These are phyloP conservation scores for Sclerotinia glacialis DNA, from an alignment of 2,329 filamentous ascomycete genomes.

Conservation along the genomic window DNA sequence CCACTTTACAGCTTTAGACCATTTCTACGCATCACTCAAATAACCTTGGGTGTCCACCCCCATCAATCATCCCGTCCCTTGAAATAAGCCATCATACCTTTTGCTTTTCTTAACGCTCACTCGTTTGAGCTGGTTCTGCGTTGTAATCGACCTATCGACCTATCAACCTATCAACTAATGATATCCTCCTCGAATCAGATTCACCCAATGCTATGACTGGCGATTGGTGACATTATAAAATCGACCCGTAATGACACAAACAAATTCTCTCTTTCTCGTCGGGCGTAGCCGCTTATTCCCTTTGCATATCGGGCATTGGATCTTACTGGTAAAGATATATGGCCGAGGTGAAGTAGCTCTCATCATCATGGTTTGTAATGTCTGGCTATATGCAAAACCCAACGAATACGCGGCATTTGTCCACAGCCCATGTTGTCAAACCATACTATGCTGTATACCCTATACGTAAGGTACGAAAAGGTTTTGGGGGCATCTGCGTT, in stretches of 20 bases:
- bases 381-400: constrained; percentile 11
- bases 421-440: constrained; percentile 15
- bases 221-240: constrained; percentile 6
- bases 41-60: constrained; percentile 14
- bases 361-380: neutral
- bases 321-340: neutral
- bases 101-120: constrained; percentile 16
- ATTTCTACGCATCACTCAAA: constrained; percentile 4
- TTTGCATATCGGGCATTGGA: constrained; percentile 19
- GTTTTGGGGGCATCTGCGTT: neutral
- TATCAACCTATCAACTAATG: neutral
- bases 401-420: constrained; percentile 17
- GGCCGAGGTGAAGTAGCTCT: constrained; percentile 3
- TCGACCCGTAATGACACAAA: neutral
- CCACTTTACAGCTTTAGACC: neutral
- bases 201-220: neutral
- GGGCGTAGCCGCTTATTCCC: constrained; percentile 10
- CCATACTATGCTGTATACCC: neutral
- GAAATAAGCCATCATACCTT: neutral
- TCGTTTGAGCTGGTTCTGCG: constrained; percentile 1
- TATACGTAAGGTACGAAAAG: constrained; percentile 20
- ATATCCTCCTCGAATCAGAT: constrained; percentile 1
- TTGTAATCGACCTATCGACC: constrained; percentile 6
- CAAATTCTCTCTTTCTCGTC: constrained; percentile 10
- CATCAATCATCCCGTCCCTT: neutral